These are phyloP conservation scores for Wickerhamomyces ciferrii DNA, from an alignment of 805 yeast genomes.

Conservation along the genomic window DNA sequence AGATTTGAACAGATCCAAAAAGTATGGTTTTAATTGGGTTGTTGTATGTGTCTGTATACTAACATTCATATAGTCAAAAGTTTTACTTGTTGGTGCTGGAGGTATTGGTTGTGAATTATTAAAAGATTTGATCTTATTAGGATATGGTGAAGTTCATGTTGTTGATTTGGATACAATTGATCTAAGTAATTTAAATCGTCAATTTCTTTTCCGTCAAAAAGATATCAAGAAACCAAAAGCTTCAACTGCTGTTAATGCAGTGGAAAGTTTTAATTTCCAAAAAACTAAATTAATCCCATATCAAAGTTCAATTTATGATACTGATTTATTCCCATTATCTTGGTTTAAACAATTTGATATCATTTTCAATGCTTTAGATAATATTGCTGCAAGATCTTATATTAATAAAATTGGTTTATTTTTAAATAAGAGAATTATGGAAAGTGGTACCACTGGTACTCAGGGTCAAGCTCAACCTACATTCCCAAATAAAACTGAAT, in stretches of 20 bases:
- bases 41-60: neutral
- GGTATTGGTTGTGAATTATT: conserved; percentile 93
- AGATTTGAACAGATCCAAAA: neutral
- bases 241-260: conserved; percentile 78
- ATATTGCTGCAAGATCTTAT: conserved; percentile 85
- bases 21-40: neutral
- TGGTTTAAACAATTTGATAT: conserved; percentile 79
- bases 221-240: conserved; percentile 91
- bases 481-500: conserved; percentile 74
- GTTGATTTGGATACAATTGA: conserved; percentile 97
- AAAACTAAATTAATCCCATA: conserved; percentile 65
- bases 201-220: conserved; percentile 81
- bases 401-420: conserved; percentile 82
- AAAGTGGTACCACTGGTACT: conserved; percentile 93
- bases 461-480: conserved; percentile 95
- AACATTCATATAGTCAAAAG: conserved; percentile 35
- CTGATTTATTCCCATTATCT: conserved; percentile 56
- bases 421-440: conserved; percentile 72
- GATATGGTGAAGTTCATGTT: conserved; percentile 82
- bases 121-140: conserved; percentile 72
- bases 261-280: conserved; percentile 60
- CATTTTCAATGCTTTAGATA: conserved; percentile 90
- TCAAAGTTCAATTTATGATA: conserved; percentile 85
- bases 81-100: conserved; percentile 90
- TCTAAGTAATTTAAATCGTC: conserved; percentile 86